Conservation (phyloP, 345 rosid genomes). For the Euphorbia peplus region DNA sequence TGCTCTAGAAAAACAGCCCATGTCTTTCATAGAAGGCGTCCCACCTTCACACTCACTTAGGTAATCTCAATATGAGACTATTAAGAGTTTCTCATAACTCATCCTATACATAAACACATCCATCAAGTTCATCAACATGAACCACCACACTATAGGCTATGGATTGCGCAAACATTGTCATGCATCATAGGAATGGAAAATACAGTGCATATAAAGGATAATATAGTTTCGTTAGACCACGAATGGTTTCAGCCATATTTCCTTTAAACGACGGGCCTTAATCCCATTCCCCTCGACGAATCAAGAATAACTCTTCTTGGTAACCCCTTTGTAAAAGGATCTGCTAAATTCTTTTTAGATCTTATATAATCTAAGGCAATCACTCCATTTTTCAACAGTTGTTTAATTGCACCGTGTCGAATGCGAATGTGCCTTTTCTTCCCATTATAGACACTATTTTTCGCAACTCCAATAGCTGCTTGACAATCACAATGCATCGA, state of each 20-base stretch:
- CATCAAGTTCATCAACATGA: neutral
- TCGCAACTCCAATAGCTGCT: neutral
- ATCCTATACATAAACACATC: too few relatives aligned
- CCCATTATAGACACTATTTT: neutral
- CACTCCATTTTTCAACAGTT: neutral
- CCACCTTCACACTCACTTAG: neutral
- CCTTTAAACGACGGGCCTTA: neutral
- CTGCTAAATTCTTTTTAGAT: neutral
- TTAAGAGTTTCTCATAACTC: neutral
- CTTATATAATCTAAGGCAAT: neutral
- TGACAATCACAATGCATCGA: neutral
- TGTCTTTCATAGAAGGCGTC: neutral
- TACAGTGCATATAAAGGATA: neutral
- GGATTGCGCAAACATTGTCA: neutral
- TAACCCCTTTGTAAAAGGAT: neutral
- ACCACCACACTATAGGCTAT: neutral
- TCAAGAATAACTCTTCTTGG: neutral
- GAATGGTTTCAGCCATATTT: neutral
- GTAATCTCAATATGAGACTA: neutral
- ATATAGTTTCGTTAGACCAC: neutral
- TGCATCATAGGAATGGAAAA: neutral
- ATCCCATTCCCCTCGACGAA: neutral
- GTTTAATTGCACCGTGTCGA: neutral
- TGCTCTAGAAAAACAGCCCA: neutral
- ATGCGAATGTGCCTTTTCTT: neutral